Conservation (phyloP, 2,329 filamentous ascomycete species). For the Colletotrichum kahawae region DNA sequence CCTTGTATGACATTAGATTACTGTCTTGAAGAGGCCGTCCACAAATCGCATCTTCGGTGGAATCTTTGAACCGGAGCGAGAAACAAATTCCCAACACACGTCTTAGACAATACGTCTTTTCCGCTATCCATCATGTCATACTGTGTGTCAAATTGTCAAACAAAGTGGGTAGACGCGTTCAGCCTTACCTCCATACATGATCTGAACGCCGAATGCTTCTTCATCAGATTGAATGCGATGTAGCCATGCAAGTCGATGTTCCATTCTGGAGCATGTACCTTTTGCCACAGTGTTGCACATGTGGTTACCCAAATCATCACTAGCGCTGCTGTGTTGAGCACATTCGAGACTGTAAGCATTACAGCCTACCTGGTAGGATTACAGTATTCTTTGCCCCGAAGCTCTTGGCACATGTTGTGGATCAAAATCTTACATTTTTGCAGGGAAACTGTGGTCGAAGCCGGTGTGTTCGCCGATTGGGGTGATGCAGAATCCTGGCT, state of each 20-base stretch:
- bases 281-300: not conserved
- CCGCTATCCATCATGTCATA: not conserved
- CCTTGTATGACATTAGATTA: not conserved
- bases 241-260: not conserved
- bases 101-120: not conserved
- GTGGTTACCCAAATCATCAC: not conserved
- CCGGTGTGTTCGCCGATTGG: not conserved
- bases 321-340: not conserved
- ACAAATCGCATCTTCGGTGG: not conserved
- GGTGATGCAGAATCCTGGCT: not conserved
- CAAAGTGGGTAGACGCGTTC: not conserved
- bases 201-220: not conserved
- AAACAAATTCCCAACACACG: not conserved
- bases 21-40: too few relatives aligned
- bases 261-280: not conserved
- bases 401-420: not conserved
- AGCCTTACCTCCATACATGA: not conserved
- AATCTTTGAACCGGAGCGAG: not conserved
- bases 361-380: not conserved
- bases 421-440: not conserved
- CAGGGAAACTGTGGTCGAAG: not conserved
- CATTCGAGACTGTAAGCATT: not conserved
- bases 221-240: not conserved
- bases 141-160: not conserved
- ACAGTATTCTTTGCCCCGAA: not conserved